Conservation (phyloP, 306 rosid genomes). For the Cucurbita pepo region DNA sequence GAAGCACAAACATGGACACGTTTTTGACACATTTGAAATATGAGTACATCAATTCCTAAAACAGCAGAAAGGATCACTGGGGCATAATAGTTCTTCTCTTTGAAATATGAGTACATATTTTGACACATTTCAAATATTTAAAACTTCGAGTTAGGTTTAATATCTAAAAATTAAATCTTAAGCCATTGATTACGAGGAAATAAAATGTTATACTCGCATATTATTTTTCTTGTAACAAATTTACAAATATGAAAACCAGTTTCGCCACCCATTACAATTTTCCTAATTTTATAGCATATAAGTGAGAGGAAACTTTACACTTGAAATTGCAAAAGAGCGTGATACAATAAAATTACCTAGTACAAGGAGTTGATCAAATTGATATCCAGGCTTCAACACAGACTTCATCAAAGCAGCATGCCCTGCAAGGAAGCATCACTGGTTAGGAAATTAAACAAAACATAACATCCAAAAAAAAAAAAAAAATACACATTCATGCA, state of each 20-base stretch:
- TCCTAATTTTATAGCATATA: neutral
- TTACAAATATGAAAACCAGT: neutral
- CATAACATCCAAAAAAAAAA: slow-evolving; percentile 5
- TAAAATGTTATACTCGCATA: neutral
- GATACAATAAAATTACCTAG: slow-evolving; percentile 38
- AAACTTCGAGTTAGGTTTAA: neutral
- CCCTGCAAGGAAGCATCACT: slow-evolving; percentile 28
- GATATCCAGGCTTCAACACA: slow-evolving; percentile 71
- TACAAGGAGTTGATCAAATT: slow-evolving; percentile 64
- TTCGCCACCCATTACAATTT: neutral
- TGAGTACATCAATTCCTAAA: neutral
- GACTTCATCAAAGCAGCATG: slow-evolving; percentile 56
- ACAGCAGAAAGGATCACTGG: neutral
- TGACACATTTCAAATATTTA: neutral
- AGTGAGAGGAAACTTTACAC: neutral
- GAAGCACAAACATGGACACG: neutral
- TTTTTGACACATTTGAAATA: too few species aligned
- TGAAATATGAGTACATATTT: neutral
- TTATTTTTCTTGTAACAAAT: neutral
- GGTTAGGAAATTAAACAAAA: slow-evolving; percentile 8
- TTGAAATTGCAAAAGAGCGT: neutral
- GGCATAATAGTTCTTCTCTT: neutral
- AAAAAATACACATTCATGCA: neutral
- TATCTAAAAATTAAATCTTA: neutral
- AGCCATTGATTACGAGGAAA: neutral